Evolutionary conservation across 2,329 filamentous ascomycete genomes (phyloP).

Genomic region (Colletotrichum godetiae): DNA sequence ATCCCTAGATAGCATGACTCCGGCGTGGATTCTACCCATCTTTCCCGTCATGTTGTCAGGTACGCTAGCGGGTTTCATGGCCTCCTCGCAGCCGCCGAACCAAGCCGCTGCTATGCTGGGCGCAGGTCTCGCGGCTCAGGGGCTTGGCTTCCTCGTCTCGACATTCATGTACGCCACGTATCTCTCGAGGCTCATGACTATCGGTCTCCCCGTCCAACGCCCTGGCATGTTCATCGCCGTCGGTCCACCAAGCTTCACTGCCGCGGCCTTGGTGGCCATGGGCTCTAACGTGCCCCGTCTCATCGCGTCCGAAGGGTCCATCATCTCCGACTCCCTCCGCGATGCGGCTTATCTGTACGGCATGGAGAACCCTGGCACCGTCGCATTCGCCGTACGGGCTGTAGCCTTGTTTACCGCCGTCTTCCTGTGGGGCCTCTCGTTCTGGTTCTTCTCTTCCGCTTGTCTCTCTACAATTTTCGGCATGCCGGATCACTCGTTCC

Average conservation of each 20-base stretch:
- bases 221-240: slow-evolving; percentile 75
- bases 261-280: slow-evolving; percentile 44
- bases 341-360: slow-evolving; percentile 20
- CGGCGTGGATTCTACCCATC: slow-evolving; percentile 71
- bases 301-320: slow-evolving; percentile 14
- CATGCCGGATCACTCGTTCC: slow-evolving; percentile 47
- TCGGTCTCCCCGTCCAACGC: slow-evolving; percentile 65
- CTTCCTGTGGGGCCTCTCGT: slow-evolving; percentile 47
- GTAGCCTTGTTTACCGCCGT: slow-evolving; percentile 31
- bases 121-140: slow-evolving; percentile 70
- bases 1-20: slow-evolving; percentile 64
- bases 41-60: slow-evolving; percentile 74
- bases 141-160: slow-evolving; percentile 68
- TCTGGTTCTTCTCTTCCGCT: slow-evolving; percentile 63
- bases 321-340: slow-evolving; percentile 21
- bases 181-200: slow-evolving; percentile 67
- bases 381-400: slow-evolving; percentile 31
- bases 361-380: slow-evolving; percentile 20
- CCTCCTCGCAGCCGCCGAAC: slow-evolving; percentile 56
- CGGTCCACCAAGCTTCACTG: slow-evolving; percentile 64
- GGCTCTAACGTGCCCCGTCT: slow-evolving; percentile 21
- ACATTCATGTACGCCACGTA: slow-evolving; percentile 71
- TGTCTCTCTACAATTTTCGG: slow-evolving; percentile 55
- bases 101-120: slow-evolving; percentile 64
- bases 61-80: slow-evolving; percentile 67